Percentiles rank a stretch among this genome's conserved stretches.
These are phyloP conservation scores for Aspergillus ibericus DNA, from an alignment of 2,329 filamentous ascomycete genomes.

Conservation along the genomic window DNA sequence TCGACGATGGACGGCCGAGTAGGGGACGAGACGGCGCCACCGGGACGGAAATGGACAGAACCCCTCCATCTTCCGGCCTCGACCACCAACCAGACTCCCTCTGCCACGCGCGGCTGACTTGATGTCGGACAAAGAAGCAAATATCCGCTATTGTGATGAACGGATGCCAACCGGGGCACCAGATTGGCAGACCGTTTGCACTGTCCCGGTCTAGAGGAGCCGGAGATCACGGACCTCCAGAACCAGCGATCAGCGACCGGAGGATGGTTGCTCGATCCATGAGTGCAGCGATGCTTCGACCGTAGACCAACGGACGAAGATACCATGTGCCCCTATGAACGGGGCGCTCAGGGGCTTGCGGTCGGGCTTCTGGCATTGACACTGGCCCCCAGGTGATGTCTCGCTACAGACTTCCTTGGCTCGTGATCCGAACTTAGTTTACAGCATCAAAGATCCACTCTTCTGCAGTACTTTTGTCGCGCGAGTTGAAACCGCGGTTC, in stretches of 20 bases:
- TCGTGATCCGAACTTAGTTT: neutral
- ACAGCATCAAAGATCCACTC: neutral
- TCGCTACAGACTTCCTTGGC: neutral
- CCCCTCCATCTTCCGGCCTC: neutral
- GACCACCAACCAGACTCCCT: neutral
- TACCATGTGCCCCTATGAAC: too few relatives aligned
- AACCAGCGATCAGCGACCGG: neutral
- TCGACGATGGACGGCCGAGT: neutral
- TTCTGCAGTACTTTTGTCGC: neutral
- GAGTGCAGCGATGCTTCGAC: neutral
- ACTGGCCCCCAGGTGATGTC: neutral
- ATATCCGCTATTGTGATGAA: neutral
- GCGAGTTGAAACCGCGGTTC: neutral
- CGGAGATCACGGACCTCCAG: neutral
- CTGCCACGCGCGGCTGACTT: neutral
- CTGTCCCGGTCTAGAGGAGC: neutral
- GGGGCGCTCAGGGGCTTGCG: neutral
- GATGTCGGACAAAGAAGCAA: neutral
- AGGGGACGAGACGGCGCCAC: neutral
- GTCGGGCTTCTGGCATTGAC: neutral
- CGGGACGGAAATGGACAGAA: neutral
- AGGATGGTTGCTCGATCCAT: neutral
- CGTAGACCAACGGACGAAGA: neutral
- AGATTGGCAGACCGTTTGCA: neutral
- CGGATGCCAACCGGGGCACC: neutral